Conservation (phyloP, 352 stramenopile genomes). For the Pythium aristosporum region DNA sequence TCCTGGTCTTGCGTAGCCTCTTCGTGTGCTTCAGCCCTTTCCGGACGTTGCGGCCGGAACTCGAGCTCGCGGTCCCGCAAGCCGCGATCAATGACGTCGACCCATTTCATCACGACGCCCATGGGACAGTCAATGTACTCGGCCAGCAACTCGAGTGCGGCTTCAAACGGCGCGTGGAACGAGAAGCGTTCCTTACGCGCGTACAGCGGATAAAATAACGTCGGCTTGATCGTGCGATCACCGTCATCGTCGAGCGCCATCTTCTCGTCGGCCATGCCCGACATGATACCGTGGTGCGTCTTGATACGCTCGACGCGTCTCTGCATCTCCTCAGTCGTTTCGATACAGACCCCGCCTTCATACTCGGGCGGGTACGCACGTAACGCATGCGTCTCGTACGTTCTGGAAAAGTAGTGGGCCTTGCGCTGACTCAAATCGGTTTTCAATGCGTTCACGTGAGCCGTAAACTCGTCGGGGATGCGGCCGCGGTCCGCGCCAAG, state of each 20-base stretch:
- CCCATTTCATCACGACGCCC: constrained; percentile 33
- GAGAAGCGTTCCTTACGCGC: constrained; percentile 5
- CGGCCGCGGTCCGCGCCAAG: constrained; percentile 31
- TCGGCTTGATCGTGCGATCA: constrained; percentile 13
- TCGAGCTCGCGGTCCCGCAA: constrained; percentile 3
- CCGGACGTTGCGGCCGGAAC: not conserved
- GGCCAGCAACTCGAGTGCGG: constrained; percentile 57
- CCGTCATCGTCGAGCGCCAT: constrained; percentile 4
- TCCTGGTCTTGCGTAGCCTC: too few species aligned
- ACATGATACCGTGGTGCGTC: constrained; percentile 13
- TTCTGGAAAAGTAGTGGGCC: constrained; percentile 16
- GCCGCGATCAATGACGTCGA: constrained; percentile 15
- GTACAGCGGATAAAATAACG: constrained; percentile 62
- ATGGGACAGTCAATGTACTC: constrained; percentile 66
- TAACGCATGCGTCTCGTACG: constrained; percentile 35
- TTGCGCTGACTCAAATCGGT: constrained; percentile 20
- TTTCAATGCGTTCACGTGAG: constrained; percentile 49
- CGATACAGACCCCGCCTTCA: constrained; percentile 47
- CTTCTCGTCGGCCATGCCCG: constrained; percentile 17
- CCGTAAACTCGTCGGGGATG: constrained; percentile 41
- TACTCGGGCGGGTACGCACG: constrained; percentile 53
- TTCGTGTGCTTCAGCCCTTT: too few species aligned
- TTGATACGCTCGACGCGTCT: constrained; percentile 40
- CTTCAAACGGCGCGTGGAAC: constrained; percentile 60
- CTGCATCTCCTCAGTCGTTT: constrained; percentile 54